These are phyloP conservation scores for Fraxinus nigra DNA, from an alignment of 305 asterid species.

Conservation along the genomic window DNA sequence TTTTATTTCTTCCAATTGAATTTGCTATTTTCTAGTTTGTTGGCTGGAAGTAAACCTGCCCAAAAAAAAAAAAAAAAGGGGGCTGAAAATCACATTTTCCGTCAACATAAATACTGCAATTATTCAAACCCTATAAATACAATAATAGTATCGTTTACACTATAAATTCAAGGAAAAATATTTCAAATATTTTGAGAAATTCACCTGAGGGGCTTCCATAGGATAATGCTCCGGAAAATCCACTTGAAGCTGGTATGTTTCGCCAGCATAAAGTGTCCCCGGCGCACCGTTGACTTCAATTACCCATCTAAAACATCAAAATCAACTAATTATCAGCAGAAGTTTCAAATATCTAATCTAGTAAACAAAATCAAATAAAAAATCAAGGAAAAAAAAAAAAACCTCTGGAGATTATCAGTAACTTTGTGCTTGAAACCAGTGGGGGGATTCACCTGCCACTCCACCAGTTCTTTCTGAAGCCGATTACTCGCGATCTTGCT, in stretches of 20 bases:
- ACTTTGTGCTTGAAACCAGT: slow-evolving; percentile 82
- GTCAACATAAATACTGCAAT: neutral
- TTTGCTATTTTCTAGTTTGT: too few species aligned
- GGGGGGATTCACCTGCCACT: slow-evolving; percentile 95
- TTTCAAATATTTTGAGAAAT: neutral
- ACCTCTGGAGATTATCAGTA: slow-evolving; percentile 94
- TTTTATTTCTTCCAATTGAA: too few species aligned
- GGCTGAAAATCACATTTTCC: neutral
- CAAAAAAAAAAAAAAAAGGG: neutral
- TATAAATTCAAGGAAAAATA: neutral
- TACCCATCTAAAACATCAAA: slow-evolving; percentile 60
- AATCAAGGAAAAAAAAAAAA: neutral
- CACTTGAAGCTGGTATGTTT: slow-evolving; percentile 87
- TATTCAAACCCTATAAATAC: slow-evolving; percentile 13
- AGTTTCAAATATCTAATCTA: neutral
- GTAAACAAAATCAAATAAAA: neutral
- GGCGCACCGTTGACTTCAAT: slow-evolving; percentile 92
- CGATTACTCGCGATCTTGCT: slow-evolving; percentile 97
- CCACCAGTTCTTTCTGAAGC: slow-evolving; percentile 84
- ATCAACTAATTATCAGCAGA: neutral
- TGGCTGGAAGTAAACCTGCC: too few species aligned
- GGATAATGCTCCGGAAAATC: slow-evolving; percentile 99
- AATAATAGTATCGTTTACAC: neutral
- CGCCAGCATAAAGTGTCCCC: slow-evolving; percentile 82
- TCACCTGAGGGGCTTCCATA: slow-evolving; percentile 98